A percentile compares a stretch with the other conserved stretches of the same genome.
Conservation (phyloP, 331 rosid genomes). For the Arachis monticola region DNA sequence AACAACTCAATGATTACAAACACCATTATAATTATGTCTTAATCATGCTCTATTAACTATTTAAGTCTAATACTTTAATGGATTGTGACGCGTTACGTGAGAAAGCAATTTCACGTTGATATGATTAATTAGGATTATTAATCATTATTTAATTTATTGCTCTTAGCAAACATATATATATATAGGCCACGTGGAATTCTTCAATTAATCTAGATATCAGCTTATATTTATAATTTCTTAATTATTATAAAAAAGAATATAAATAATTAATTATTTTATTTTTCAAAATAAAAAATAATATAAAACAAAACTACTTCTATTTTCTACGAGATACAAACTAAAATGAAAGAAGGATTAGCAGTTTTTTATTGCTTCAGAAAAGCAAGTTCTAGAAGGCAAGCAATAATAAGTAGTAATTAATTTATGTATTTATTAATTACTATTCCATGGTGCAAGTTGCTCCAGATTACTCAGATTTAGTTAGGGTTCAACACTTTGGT, state of each 20-base stretch:
- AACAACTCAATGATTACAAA: slow-evolving; percentile 28
- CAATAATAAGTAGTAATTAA: no score
- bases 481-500: background rate
- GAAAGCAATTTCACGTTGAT: background rate
- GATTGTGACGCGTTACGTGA: slow-evolving; percentile 29
- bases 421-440: background rate
- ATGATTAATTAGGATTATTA: background rate
- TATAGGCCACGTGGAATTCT: background rate
- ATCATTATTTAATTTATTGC: no score
- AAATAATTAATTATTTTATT: no score
- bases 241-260: no score
- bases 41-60: background rate
- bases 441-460: slow-evolving; percentile 9
- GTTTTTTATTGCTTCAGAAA: no score
- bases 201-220: background rate
- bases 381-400: no score
- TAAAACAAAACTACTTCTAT: no score
- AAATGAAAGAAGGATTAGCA: no score
- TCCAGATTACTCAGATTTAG: background rate
- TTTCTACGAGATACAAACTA: no score
- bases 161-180: background rate
- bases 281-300: no score
- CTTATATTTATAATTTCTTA: no score
- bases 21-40: slow-evolving; percentile 26
- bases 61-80: slow-evolving; percentile 13